Base-by-base conservation (phyloP, 2,329 filamentous ascomycete species). In the Cladophialophora chaetospira region DNA sequence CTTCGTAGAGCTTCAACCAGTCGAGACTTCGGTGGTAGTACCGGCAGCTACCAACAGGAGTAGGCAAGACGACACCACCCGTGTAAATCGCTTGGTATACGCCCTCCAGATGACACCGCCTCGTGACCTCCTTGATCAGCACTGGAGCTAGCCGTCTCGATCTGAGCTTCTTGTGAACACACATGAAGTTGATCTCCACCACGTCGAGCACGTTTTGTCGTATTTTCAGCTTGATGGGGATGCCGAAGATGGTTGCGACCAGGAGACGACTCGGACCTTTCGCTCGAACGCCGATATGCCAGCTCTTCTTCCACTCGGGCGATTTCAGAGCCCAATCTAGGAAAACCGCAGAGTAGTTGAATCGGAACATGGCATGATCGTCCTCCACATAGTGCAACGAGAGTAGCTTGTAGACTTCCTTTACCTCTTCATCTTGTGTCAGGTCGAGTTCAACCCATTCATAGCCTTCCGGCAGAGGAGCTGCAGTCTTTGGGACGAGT, bases 31-130 rank as follows among this genome's bases (percentile, higher is more conserved):
- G 88, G 74, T 99, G 94, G 75, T 88, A 99, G 79, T 99, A 99
- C 63, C 94, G 85, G 70, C 91, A 96, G 9, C 91, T 96, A 73
- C 89, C 92, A 62, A 99, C 84, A 3, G 94, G 94, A 33, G 88
- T 96, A 25, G 94, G 94, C 1, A 99, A 82, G 35, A 99, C 86
- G 17, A 93, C 87, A 35, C 94, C 94, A 25, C 88, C 94, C 1
- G 94, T 99, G 77, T 97, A 97, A 57, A 99, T 89, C 47, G 93
- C 94, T 75, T 99, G 94, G 82, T 88, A 97, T 64, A 95, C 88
- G 55, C 87, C 89, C 63, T 88, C 81, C 45, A 91, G 76, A 73
- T 97, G 95, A 79, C 91, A 96, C 62, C 91, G 84, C 45, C 94
- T 88, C 4, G 94, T 99, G 67, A 99, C 91, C 72, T 99, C 94